Evolutionary conservation across 176 grass and related monocot genomes (phyloP).

Genomic region (Poa pratensis): DNA sequence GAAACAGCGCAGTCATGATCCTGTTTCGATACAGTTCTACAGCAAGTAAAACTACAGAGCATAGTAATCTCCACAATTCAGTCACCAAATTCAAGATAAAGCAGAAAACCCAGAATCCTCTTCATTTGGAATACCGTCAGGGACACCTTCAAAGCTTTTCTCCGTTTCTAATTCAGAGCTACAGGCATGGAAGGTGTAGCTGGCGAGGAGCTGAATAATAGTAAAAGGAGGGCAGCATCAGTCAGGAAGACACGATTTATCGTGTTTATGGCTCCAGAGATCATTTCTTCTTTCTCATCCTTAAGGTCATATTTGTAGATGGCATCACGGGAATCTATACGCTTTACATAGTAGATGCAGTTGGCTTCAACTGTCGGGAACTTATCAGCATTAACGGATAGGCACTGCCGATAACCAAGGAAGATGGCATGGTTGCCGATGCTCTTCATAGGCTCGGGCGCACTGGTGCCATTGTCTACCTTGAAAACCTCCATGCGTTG

Average conservation of each 20-base stretch:
- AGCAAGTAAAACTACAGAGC: not conserved
- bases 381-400: conserved; percentile 2
- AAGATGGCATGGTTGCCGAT: conserved; percentile 18
- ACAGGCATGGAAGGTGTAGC: not conserved
- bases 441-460: not conserved
- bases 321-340: too few species aligned
- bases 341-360: not conserved
- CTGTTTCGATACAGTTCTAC: not conserved
- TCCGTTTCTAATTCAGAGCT: not conserved
- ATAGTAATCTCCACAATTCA: not conserved
- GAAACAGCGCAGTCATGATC: not conserved
- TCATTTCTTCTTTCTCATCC: not conserved
- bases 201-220: conserved; percentile 6
- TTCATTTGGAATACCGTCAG: too few species aligned
- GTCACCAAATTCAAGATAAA: not conserved
- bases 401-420: not conserved
- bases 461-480: not conserved
- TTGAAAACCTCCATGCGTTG: not conserved
- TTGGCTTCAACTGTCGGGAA: not conserved
- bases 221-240: not conserved
- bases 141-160: too few species aligned
- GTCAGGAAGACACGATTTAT: not conserved
- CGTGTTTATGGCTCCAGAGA: not conserved
- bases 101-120: too few species aligned
- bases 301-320: conserved; percentile 10